Evolutionary conservation across 805 yeast genomes (phyloP).

Genomic region (Schwanniomyces pseudopolymorphus): DNA sequence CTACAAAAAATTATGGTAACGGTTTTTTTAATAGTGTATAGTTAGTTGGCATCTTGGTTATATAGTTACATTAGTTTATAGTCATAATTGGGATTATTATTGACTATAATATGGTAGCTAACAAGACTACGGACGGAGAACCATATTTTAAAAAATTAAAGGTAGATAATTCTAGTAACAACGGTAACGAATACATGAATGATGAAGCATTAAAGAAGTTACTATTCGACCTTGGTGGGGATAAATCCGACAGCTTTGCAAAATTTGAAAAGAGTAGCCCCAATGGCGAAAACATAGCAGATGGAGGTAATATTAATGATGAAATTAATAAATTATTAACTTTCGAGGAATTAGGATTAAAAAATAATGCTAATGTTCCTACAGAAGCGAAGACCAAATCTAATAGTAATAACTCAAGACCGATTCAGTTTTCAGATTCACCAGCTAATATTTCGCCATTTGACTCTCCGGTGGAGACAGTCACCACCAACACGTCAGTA

Average conservation of each 20-base stretch:
- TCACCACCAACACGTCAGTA: slow-evolving; percentile 7
- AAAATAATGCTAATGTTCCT: not conserved
- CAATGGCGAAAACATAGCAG: not conserved
- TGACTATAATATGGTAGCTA: not conserved
- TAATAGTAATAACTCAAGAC: not conserved
- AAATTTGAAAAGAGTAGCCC: not conserved
- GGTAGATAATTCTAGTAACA: not conserved
- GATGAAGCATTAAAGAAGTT: slow-evolving; percentile 3
- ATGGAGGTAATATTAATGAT: slow-evolving; percentile 9
- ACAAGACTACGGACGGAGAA: not conserved
- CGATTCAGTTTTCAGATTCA: not conserved
- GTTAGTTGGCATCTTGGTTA: not conserved
- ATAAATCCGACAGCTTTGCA: not conserved
- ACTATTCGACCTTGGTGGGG: slow-evolving; percentile 1
- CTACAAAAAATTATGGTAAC: not conserved
- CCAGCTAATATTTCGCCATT: slow-evolving; percentile 11
- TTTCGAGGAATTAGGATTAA: slow-evolving; percentile 11
- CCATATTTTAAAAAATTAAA: slow-evolving; percentile 5
- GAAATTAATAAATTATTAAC: slow-evolving; percentile 13
- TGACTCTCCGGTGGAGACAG: slow-evolving; percentile 9
- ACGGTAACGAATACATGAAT: not conserved
- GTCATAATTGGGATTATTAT: not conserved
- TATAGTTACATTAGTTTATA: not conserved
- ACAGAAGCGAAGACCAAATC: not conserved
- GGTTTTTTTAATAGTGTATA: not conserved